Percentiles rank a stretch among this genome's conserved stretches.
phyloP scores from a whole-genome alignment of 805 yeast species.

The Jamesozyma spencerorum region DNA sequence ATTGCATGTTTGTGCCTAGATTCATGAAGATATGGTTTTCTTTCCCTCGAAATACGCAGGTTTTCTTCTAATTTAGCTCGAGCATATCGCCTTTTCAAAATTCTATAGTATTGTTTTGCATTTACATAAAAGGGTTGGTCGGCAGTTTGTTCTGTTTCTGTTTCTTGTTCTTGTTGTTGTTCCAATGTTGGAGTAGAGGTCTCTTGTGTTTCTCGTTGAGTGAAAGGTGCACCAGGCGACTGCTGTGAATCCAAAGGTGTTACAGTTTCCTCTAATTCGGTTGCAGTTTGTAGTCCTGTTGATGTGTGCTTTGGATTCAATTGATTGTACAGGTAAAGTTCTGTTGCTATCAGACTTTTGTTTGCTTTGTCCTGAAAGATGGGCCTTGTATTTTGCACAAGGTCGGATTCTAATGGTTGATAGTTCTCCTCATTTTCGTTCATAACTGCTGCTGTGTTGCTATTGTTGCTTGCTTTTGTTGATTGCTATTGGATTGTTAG shows the following conservation, averaged over 20 bases:
- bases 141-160: slow-evolving; percentile 1
- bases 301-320: not conserved
- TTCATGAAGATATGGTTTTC: slow-evolving; percentile 92
- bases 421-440: slow-evolving; percentile 9
- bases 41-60: slow-evolving; percentile 75
- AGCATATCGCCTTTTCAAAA: slow-evolving; percentile 84
- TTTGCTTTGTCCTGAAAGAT: slow-evolving; percentile 1
- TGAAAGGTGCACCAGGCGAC: not conserved
- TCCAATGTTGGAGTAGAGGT: not conserved
- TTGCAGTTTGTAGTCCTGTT: not conserved
- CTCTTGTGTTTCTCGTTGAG: not conserved
- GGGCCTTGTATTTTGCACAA: slow-evolving; percentile 2
- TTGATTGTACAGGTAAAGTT: slow-evolving; percentile 6
- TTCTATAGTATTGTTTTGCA: slow-evolving; percentile 95
- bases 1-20: slow-evolving; percentile 97
- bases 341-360: not conserved
- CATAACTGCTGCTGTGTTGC: not conserved
- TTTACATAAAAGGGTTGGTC: slow-evolving; percentile 96
- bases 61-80: slow-evolving; percentile 88
- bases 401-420: slow-evolving; percentile 14
- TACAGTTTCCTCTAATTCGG: not conserved
- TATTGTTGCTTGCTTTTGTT: not conserved
- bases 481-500: not conserved
- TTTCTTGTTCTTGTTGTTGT: not conserved
- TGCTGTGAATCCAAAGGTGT: slow-evolving; percentile 1